These are phyloP conservation scores for Podaxis sp. DNA, from an alignment of 768 basidiomycete genomes.

Conservation along the genomic window DNA sequence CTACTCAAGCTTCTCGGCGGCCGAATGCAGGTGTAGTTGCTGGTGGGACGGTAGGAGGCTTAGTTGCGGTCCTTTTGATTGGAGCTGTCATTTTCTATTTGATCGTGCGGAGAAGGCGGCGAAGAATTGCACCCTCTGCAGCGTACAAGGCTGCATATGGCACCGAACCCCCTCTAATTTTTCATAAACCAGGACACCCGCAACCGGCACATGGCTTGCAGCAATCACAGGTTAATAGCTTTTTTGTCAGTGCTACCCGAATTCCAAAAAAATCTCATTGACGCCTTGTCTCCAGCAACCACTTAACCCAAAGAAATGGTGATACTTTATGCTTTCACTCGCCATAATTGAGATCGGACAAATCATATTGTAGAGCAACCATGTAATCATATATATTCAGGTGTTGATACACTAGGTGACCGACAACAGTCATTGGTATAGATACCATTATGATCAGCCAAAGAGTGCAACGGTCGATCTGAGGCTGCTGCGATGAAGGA, in stretches of 20 bases:
- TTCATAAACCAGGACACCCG: background rate
- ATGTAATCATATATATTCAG: background rate
- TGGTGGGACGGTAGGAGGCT: conserved; percentile 45
- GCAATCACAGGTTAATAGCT: background rate
- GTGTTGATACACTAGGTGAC: conserved; percentile 67
- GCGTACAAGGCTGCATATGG: conserved; percentile 22
- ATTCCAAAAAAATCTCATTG: background rate
- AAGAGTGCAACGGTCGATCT: conserved; percentile 59
- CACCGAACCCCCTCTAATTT: background rate
- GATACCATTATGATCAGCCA: conserved; percentile 52
- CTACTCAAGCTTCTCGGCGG: background rate
- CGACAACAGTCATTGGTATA: conserved; percentile 40
- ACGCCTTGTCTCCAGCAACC: background rate
- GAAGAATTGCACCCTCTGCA: conserved; percentile 22
- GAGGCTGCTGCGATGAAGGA: conserved; percentile 57
- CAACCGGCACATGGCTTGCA: background rate
- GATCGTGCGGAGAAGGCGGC: conserved; percentile 21
- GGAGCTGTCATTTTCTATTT: conserved; percentile 18
- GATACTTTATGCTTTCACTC: background rate
- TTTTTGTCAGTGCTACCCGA: conserved; percentile 1
- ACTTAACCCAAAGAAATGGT: background rate
- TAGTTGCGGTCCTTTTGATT: conserved; percentile 31
- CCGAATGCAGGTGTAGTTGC: conserved; percentile 40
- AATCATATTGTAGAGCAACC: background rate
- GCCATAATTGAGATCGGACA: background rate